Evolutionary conservation across 1,139 yeast genomes (phyloP).

Genomic region (Suzukiozyma palmioleophila): DNA sequence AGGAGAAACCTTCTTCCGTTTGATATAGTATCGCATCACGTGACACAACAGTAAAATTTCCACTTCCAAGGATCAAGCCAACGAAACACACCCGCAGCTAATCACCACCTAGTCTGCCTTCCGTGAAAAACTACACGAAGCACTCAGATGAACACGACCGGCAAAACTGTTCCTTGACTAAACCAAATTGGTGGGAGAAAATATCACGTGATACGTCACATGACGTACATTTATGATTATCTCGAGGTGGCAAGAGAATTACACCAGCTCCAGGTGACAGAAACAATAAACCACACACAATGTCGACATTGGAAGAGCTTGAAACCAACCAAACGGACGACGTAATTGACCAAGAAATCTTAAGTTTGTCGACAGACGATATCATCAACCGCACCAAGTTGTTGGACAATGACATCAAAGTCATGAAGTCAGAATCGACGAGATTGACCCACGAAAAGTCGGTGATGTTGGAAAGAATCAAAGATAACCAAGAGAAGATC

Average conservation of each 20-base stretch:
- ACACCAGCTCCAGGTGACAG: not conserved
- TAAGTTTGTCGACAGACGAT: slow-evolving; percentile 75
- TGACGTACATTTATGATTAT: not conserved
- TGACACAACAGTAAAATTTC: no score
- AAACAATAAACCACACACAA: slow-evolving; percentile 13
- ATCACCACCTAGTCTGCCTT: no score
- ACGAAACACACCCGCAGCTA: no score
- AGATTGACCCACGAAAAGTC: slow-evolving; percentile 88
- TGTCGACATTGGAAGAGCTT: slow-evolving; percentile 70
- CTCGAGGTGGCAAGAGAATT: not conserved
- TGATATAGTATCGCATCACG: no score
- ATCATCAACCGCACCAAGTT: slow-evolving; percentile 81
- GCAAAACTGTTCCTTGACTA: no score
- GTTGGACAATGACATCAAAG: slow-evolving; percentile 92
- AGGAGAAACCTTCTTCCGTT: no score
- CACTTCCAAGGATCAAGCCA: no score
- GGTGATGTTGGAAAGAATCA: slow-evolving; percentile 89
- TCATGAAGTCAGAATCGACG: slow-evolving; percentile 89
- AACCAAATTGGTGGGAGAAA: no score
- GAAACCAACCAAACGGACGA: slow-evolving; percentile 46
- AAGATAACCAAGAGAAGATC: slow-evolving; percentile 94
- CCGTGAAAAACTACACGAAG: no score
- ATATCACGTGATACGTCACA: no score
- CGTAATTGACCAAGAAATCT: slow-evolving; percentile 74
- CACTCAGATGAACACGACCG: no score